Conservation (phyloP, 345 rosid species). For the Theobroma cacao region DNA sequence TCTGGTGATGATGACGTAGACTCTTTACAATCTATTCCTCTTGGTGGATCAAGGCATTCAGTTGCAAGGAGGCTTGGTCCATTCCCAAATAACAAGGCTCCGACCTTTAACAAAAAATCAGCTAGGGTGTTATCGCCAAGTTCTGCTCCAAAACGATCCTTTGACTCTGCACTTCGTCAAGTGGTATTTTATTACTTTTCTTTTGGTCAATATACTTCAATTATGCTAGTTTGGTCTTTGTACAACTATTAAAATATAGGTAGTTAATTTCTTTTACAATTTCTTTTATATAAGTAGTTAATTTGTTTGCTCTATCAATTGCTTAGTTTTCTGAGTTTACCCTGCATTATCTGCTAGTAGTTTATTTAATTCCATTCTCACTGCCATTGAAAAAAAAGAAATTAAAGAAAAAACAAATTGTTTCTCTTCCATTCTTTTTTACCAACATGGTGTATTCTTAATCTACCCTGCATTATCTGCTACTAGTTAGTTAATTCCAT, state of each 20-base stretch:
- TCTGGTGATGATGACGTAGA: conserved; percentile 89
- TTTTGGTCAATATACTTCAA: neutral
- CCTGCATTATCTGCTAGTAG: neutral
- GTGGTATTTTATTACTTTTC: conserved; percentile 49
- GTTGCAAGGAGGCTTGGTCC: conserved; percentile 53
- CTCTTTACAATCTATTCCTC: conserved; percentile 59
- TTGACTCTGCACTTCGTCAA: conserved; percentile 76
- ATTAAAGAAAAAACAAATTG: neutral
- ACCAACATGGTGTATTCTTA: neutral
- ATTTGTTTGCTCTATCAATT: conserved; percentile 1
- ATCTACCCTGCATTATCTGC: neutral
- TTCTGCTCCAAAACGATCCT: conserved; percentile 84
- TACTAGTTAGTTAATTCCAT: conserved; percentile 1
- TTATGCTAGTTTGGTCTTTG: neutral
- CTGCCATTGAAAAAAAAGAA: neutral
- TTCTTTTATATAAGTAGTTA: too few species aligned
- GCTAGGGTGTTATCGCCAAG: conserved; percentile 51
- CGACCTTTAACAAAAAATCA: conserved; percentile 60
- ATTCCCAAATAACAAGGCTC: conserved; percentile 60
- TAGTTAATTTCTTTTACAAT: conserved; percentile 1
- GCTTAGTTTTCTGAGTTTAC: neutral
- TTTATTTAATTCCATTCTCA: neutral
- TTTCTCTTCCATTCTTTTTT: neutral
- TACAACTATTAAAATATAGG: neutral
- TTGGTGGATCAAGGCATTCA: conserved; percentile 47